A percentile compares a stretch with the other conserved stretches of the same genome.
phyloP scores from a whole-genome alignment of 352 stramenopile genomes.

The Thraustotheca clavata region DNA sequence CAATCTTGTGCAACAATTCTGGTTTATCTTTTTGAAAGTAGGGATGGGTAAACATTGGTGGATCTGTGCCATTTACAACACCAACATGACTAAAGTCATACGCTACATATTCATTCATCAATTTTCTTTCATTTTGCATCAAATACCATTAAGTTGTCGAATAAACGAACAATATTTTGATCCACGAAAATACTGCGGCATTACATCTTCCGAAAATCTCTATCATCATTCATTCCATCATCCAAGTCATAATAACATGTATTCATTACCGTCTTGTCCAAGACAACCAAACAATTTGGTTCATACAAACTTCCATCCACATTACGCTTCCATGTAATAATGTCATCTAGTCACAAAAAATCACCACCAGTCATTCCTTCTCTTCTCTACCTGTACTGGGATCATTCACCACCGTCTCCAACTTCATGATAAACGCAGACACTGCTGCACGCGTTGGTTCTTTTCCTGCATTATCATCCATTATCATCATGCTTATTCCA shows the following conservation, averaged over 20 bases:
- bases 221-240: background rate
- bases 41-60: slow-evolving; percentile 15
- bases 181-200: slow-evolving; percentile 20
- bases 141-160: slow-evolving; percentile 16
- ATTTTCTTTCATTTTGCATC: background rate
- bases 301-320: slow-evolving; percentile 5
- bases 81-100: slow-evolving; percentile 20
- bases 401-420: slow-evolving; percentile 17
- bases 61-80: slow-evolving; percentile 18
- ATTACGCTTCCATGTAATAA: slow-evolving; percentile 16
- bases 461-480: background rate
- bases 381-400: background rate
- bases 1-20: slow-evolving; percentile 16
- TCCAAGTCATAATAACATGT: too few relatives aligned
- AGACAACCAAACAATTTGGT: slow-evolving; percentile 12
- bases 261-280: slow-evolving; percentile 18
- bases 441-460: background rate
- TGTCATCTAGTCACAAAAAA: slow-evolving; percentile 1
- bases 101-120: background rate
- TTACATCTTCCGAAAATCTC: slow-evolving; percentile 12
- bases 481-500: background rate
- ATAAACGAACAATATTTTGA: slow-evolving; percentile 22
- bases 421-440: slow-evolving; percentile 21
- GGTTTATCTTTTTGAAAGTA: slow-evolving; percentile 14
- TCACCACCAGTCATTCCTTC: background rate